These are phyloP conservation scores for Tolypocladium sp. DNA, from an alignment of 2,329 filamentous ascomycete genomes.

Conservation along the genomic window DNA sequence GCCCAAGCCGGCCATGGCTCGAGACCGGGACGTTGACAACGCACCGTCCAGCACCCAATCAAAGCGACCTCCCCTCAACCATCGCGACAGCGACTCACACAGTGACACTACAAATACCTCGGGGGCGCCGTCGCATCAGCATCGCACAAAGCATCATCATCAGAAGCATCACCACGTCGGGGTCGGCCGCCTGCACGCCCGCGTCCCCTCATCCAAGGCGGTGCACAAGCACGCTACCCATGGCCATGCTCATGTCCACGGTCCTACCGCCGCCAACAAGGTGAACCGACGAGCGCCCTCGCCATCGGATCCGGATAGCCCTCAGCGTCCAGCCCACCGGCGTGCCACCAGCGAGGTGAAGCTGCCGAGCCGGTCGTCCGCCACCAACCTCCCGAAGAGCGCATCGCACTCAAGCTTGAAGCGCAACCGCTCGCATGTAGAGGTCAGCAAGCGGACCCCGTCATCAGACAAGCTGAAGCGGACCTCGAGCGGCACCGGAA, in stretches of 20 bases:
- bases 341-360: conserved; percentile 42
- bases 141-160: conserved; percentile 20
- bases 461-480: conserved; percentile 44
- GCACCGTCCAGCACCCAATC: conserved; percentile 42
- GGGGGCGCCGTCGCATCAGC: conserved; percentile 13
- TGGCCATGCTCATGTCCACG: conserved; percentile 1
- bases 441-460: conserved; percentile 42
- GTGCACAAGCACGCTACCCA: conserved; percentile 31
- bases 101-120: conserved; percentile 17
- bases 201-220: conserved; percentile 42
- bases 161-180: conserved; percentile 27
- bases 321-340: conserved; percentile 28
- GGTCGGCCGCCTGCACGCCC: conserved; percentile 37
- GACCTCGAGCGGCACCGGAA: conserved; percentile 39
- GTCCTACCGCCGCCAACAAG: conserved; percentile 26
- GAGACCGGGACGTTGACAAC: conserved; percentile 38
- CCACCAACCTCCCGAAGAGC: conserved; percentile 42
- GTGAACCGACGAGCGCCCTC: conserved; percentile 34
- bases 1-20: conserved; percentile 23
- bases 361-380: conserved; percentile 34
- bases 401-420: conserved; percentile 45
- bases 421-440: conserved; percentile 51
- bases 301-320: conserved; percentile 17
- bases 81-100: conserved; percentile 25
- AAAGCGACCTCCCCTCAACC: conserved; percentile 37